Evolutionary conservation across 352 stramenopile species (phyloP).

Genomic region (Phytophthora idaei): DNA sequence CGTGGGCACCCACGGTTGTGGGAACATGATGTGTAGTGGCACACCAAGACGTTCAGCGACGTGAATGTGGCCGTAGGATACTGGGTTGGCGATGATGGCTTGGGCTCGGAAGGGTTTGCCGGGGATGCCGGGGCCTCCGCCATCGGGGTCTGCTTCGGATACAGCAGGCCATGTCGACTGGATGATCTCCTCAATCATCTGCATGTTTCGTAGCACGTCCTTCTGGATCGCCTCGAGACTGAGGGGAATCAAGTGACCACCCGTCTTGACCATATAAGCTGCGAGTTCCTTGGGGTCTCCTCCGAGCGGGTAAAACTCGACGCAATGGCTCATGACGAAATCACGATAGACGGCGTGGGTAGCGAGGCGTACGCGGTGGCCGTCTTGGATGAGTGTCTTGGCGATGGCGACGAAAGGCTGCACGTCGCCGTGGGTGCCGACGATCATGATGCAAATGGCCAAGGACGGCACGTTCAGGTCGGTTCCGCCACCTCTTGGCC

Average conservation of each 20-base stretch:
- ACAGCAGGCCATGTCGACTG: slow-evolving; percentile 85
- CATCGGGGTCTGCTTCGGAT: slow-evolving; percentile 66
- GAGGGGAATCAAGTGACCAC: slow-evolving; percentile 59
- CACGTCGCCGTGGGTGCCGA: slow-evolving; percentile 75
- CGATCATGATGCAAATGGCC: slow-evolving; percentile 76
- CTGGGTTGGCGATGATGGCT: slow-evolving; percentile 93
- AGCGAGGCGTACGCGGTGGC: slow-evolving; percentile 90
- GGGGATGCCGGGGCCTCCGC: slow-evolving; percentile 16
- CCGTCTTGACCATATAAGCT: slow-evolving; percentile 59
- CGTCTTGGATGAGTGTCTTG: slow-evolving; percentile 66
- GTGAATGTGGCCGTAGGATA: slow-evolving; percentile 91
- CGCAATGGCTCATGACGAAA: slow-evolving; percentile 65
- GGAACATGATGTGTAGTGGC: slow-evolving; percentile 90
- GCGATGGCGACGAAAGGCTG: slow-evolving; percentile 80
- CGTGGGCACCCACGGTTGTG: slow-evolving; percentile 27
- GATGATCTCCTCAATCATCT: slow-evolving; percentile 89
- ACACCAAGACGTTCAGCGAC: slow-evolving; percentile 90
- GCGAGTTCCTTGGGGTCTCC: slow-evolving; percentile 53
- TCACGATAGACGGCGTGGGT: slow-evolving; percentile 86
- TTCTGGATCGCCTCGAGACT: slow-evolving; percentile 44
- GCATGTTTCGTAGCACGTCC: slow-evolving; percentile 76
- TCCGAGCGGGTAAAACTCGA: slow-evolving; percentile 76
- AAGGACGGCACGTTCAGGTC: no score
- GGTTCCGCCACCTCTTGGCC: no score
- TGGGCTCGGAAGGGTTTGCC: slow-evolving; percentile 75